Conservation (phyloP, 2,329 filamentous ascomycete species). For the Teratosphaeria nubilosa region DNA sequence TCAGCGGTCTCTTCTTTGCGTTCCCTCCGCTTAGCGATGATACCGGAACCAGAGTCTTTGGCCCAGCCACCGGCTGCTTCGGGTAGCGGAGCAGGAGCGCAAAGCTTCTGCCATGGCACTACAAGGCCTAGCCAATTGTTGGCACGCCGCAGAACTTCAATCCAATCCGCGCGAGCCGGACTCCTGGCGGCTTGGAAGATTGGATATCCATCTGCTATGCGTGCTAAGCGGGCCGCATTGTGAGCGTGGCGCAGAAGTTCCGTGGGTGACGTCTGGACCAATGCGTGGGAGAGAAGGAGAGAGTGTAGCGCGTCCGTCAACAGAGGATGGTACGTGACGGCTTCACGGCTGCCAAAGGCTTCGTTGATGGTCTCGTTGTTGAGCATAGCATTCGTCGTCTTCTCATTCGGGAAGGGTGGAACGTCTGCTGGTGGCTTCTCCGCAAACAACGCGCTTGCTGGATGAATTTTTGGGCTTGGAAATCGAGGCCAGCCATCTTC, state of each 20-base stretch:
- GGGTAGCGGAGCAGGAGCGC: constrained; percentile 38
- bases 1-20: constrained; percentile 36
- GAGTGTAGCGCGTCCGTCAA: constrained; percentile 70
- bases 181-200: constrained; percentile 65
- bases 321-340: constrained; percentile 70
- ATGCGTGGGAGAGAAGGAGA: constrained; percentile 66
- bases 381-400: constrained; percentile 15
- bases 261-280: constrained; percentile 67
- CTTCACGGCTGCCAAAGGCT: constrained; percentile 45
- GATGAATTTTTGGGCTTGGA: constrained; percentile 42
- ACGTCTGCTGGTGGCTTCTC: constrained; percentile 56
- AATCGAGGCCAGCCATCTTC: constrained; percentile 36
- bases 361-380: constrained; percentile 19
- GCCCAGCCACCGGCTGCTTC: constrained; percentile 26
- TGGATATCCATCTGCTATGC: constrained; percentile 69
- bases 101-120: constrained; percentile 61
- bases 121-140: constrained; percentile 60
- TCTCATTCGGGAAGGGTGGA: constrained; percentile 52
- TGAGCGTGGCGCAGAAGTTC: constrained; percentile 71
- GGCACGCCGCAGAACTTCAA: constrained; percentile 58
- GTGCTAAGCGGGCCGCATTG: constrained; percentile 66
- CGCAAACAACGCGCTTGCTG: constrained; percentile 58
- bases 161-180: constrained; percentile 69
- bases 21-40: constrained; percentile 12
- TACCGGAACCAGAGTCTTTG: constrained; percentile 12